Evolutionary conservation across 108 stramenopile genomes (phyloP).

Genomic region (Skeletonema costatum): DNA sequence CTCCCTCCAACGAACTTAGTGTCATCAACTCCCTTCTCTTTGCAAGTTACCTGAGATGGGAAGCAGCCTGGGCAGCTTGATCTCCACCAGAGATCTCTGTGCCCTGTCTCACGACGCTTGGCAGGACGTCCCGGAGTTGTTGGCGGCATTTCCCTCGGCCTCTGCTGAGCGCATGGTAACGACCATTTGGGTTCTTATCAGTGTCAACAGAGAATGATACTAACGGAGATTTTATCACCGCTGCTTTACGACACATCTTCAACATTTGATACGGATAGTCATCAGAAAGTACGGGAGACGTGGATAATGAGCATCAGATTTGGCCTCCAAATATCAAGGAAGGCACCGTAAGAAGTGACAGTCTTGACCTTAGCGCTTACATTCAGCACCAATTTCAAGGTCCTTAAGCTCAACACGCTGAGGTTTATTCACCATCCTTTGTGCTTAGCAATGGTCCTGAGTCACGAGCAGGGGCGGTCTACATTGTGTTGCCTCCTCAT

Average conservation of each 20-base stretch:
- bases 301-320: conserved; percentile 92
- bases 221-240: conserved; percentile 89
- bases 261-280: conserved; percentile 85
- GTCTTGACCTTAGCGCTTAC: conserved; percentile 87
- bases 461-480: conserved; percentile 77
- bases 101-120: conserved; percentile 53
- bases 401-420: conserved; percentile 67
- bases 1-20: conserved; percentile 84
- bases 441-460: conserved; percentile 77
- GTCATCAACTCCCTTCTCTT: conserved; percentile 84
- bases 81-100: conserved; percentile 55
- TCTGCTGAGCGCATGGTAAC: conserved; percentile 79
- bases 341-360: conserved; percentile 90
- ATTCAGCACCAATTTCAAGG: conserved; percentile 80
- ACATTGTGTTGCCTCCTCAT: conserved; percentile 87
- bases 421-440: conserved; percentile 53
- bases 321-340: conserved; percentile 94
- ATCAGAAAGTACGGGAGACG: conserved; percentile 91
- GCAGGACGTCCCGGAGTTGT: conserved; percentile 38
- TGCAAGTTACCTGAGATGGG: conserved; percentile 55
- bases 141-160: conserved; percentile 67
- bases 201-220: conserved; percentile 85
- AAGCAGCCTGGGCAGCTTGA: conserved; percentile 68
- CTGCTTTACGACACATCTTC: conserved; percentile 78
- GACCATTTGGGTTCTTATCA: conserved; percentile 88